Base-by-base conservation (phyloP, 23 red algal genomes). In the Porphyridium purpureum region DNA sequence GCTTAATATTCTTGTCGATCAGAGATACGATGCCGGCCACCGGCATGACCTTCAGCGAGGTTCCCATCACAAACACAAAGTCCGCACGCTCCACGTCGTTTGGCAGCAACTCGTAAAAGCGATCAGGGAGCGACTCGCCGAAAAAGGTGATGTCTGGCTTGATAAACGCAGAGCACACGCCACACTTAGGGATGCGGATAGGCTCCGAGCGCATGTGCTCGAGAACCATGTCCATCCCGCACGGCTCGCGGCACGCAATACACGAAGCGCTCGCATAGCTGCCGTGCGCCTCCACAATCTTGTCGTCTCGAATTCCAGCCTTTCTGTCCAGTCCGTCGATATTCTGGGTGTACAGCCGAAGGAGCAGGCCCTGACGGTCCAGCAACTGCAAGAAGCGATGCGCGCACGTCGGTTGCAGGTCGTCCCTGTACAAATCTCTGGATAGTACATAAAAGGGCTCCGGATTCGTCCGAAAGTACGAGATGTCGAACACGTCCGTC, bases 61-160 rank as follows among this genome's bases (percentile, higher is more conserved):
- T 95, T 2, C 88, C 88, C 8, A 95, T 44, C 15, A 95, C 81
- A 11, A 95, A 67, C 34, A 95, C 21, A 52, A 95, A 22, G 54
- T 95, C 88, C 4, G 88, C 76, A 7, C 15, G 30, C 7, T 19
- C 27, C 29, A 80, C 14, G 33, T 95, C 88, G 7, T 59, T 34
- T 5, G 47, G 24, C 4, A 85, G 23, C 24, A 4, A 30, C 8
- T 55, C 54, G 26, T 33, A 53, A 14, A 95, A 77, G 21, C 57
- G 47, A 1, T 71, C 31, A 4, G 74, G 64, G 21, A 95, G 33
- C 29, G 52, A 49, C 60, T 95, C 88, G 3, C 88, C 88, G 49
- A 95, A 95, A 60, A 95, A 85, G 15, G 85, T 78, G 66, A 95
- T 84, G 59, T 84, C 88, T 7, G 88, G 88, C 56, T 95, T 95